These are phyloP conservation scores for Centella asiatica DNA, from an alignment of 129 eudicot species.

Conservation along the genomic window DNA sequence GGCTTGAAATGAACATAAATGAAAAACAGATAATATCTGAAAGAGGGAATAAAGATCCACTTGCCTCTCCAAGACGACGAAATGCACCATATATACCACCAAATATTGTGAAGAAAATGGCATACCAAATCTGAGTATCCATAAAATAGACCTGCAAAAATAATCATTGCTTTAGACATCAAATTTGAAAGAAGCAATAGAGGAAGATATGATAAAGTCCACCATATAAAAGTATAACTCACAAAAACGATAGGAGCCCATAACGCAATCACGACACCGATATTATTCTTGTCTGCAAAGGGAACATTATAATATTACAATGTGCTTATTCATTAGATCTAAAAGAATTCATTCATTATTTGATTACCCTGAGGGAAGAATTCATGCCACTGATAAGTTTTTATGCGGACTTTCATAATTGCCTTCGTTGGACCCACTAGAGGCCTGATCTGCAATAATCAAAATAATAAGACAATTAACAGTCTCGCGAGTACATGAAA, in stretches of 20 bases:
- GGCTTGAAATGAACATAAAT: not conserved
- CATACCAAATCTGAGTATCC: conserved; percentile 98
- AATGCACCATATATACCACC: conserved; percentile 92
- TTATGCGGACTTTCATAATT: conserved; percentile 52
- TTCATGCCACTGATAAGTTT: conserved; percentile 70
- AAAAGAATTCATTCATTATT: not conserved
- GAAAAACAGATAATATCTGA: not conserved
- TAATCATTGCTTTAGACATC: conserved; percentile 9
- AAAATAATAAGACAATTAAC: not conserved
- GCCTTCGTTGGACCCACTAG: conserved; percentile 80
- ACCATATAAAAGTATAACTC: conserved; percentile 23
- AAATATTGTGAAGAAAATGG: conserved; percentile 82
- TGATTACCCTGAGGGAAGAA: conserved; percentile 79
- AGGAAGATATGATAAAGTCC: conserved; percentile 2
- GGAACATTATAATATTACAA: conserved; percentile 16
- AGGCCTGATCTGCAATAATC: conserved; percentile 59
- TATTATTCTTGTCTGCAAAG: conserved; percentile 65
- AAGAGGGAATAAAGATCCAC: conserved; percentile 16
- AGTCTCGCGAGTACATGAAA: not conserved
- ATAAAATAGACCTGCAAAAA: conserved; percentile 80
- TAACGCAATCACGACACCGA: conserved; percentile 78
- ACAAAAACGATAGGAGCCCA: conserved; percentile 93
- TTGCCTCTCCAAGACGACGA: conserved; percentile 94
- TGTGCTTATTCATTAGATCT: not conserved
- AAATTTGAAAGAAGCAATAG: conserved; percentile 7